Evolutionary conservation across 2,329 filamentous ascomycete genomes (phyloP).

Genomic region (Diaporthe citrichinensis): DNA sequence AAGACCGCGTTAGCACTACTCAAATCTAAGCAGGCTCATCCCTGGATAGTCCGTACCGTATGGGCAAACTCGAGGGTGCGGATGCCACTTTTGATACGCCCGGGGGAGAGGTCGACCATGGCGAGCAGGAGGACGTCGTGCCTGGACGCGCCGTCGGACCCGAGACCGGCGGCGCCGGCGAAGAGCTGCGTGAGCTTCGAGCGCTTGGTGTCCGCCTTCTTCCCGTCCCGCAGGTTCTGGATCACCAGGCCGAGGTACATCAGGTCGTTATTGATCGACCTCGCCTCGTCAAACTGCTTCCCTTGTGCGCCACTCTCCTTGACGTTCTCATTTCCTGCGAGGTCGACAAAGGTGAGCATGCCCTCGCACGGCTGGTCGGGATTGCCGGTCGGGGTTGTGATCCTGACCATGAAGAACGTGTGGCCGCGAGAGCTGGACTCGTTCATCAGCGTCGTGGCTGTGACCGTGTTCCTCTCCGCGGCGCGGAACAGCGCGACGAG

Average conservation of each 20-base stretch:
- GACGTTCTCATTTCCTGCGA: background rate
- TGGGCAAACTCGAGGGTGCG: background rate
- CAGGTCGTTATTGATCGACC: background rate
- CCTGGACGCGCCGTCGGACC: accelerated
- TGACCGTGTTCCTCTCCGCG: background rate
- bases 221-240: background rate
- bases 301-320: background rate
- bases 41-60: background rate
- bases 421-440: background rate
- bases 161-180: accelerated
- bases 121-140: background rate
- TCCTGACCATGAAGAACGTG: background rate
- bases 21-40: background rate
- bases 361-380: background rate
- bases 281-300: background rate
- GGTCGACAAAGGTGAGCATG: background rate
- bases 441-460: background rate
- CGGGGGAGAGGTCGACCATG: background rate
- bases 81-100: background rate
- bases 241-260: background rate
- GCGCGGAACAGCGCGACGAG: background rate
- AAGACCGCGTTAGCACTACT: background rate
- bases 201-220: background rate
- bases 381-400: background rate
- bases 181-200: background rate